phyloP scores from a whole-genome alignment of 306 rosid species.

The Vachellia collinsii region DNA sequence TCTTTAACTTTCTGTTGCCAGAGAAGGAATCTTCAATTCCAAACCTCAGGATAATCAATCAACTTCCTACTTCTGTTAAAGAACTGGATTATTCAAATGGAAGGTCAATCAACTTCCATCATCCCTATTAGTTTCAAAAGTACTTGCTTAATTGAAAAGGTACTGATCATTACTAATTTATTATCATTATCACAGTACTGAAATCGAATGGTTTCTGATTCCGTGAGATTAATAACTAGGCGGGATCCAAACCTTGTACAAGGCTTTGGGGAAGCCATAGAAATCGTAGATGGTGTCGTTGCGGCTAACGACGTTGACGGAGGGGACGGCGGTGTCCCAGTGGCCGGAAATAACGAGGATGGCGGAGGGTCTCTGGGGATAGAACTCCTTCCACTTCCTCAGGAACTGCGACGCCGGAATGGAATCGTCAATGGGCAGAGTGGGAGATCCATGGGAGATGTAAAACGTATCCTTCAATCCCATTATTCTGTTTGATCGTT shows the following conservation, averaged over 20 bases:
- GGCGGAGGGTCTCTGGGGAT: constrained; percentile 43
- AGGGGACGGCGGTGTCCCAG: constrained; percentile 68
- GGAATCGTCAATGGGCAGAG: constrained; percentile 59
- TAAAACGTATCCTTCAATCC: constrained; percentile 58
- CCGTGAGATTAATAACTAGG: not conserved
- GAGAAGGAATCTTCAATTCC: not conserved
- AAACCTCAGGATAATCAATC: not conserved
- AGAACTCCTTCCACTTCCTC: constrained; percentile 56
- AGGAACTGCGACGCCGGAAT: constrained; percentile 58
- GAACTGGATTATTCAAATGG: not conserved
- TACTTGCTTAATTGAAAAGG: not conserved
- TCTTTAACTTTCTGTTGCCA: not conserved
- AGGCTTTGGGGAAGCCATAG: constrained; percentile 64
- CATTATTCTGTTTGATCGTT: not conserved
- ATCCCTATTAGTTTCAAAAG: not conserved
- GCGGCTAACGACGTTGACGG: constrained; percentile 53
- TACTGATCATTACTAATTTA: not conserved
- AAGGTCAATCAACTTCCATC: not conserved
- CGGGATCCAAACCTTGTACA: constrained; percentile 61
- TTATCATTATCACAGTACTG: not conserved
- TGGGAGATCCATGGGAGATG: constrained; percentile 76
- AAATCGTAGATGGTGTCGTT: constrained; percentile 80
- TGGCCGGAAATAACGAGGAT: constrained; percentile 74
- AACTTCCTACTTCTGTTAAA: not conserved
- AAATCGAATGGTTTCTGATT: not conserved